Evolutionary conservation across 2,329 filamentous ascomycete genomes (phyloP).

Genomic region (Mollisiaceae sp.): DNA sequence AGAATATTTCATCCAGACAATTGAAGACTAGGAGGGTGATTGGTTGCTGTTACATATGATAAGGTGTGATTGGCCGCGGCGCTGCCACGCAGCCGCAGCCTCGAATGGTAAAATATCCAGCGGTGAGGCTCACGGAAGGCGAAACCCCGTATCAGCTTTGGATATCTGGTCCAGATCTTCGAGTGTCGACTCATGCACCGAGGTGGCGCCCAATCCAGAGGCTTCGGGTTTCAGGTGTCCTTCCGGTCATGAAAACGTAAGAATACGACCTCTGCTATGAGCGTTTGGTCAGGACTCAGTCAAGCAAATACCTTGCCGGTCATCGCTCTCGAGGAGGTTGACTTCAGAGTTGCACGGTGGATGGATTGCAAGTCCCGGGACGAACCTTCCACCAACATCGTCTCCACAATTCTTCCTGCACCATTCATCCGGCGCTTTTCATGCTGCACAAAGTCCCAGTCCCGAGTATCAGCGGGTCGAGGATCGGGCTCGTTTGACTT

Average conservation of each 20-base stretch:
- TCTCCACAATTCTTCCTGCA: conserved; percentile 10
- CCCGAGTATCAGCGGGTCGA: conserved; percentile 6
- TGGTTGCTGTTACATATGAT: conserved; percentile 5
- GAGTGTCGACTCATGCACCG: background rate
- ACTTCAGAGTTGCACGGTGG: background rate
- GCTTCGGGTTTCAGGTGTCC: background rate
- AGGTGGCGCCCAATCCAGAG: background rate
- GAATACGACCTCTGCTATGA: background rate
- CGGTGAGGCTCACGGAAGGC: conserved; percentile 20
- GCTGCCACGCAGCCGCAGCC: conserved; percentile 5
- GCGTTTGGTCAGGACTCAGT: background rate
- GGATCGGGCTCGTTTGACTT: background rate
- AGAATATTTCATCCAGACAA: conserved; percentile 5
- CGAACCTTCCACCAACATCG: conserved; percentile 8
- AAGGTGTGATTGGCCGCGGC: conserved; percentile 12
- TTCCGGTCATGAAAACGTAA: background rate
- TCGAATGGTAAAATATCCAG: conserved; percentile 11
- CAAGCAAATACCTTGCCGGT: background rate
- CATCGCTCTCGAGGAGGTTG: background rate
- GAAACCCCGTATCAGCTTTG: conserved; percentile 16
- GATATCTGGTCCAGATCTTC: background rate
- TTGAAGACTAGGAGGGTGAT: conserved; percentile 5
- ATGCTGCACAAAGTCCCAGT: background rate
- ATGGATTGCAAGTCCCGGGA: background rate
- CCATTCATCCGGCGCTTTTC: conserved; percentile 6